phyloP scores from a whole-genome alignment of 2,329 filamentous ascomycete species.

The Pestalotiopsis sp. region DNA sequence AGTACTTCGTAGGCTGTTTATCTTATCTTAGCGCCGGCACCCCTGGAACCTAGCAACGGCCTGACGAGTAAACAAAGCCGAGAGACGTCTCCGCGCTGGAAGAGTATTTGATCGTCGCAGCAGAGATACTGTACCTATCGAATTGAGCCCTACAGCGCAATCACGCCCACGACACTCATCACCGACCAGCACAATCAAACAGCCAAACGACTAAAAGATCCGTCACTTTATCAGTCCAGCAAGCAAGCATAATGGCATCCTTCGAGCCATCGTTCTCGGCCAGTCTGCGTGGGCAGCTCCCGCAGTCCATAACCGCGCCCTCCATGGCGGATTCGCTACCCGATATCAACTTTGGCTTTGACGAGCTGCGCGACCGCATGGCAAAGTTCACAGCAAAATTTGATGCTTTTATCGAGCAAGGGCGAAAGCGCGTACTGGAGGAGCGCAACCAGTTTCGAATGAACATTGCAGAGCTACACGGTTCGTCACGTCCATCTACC shows the following conservation, averaged over 20 bases:
- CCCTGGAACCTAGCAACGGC: slow-evolving; percentile 4
- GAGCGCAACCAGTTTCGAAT: slow-evolving; percentile 93
- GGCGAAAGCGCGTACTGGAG: slow-evolving; percentile 84
- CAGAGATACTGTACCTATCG: background rate
- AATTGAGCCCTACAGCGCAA: background rate
- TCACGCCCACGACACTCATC: background rate
- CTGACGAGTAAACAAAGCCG: slow-evolving; percentile 11
- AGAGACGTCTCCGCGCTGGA: background rate
- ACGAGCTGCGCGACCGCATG: slow-evolving; percentile 94
- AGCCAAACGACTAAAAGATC: background rate
- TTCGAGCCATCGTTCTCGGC: slow-evolving; percentile 72
- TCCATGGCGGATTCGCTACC: slow-evolving; percentile 80
- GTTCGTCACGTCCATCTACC: slow-evolving; percentile 46
- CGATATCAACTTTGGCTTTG: slow-evolving; percentile 92
- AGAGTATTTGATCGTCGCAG: background rate
- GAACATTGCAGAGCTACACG: slow-evolving; percentile 85
- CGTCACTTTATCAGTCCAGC: background rate
- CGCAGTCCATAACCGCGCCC: slow-evolving; percentile 56
- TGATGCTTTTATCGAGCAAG: slow-evolving; percentile 90
- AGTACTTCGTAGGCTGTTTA: background rate
- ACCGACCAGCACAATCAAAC: background rate
- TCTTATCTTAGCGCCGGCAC: slow-evolving; percentile 19
- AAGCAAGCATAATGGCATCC: slow-evolving; percentile 46
- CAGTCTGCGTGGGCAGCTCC: slow-evolving; percentile 57
- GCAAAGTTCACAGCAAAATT: slow-evolving; percentile 86